Base-by-base conservation (phyloP, 441 rosid species). In the Hura crepitans region DNA sequence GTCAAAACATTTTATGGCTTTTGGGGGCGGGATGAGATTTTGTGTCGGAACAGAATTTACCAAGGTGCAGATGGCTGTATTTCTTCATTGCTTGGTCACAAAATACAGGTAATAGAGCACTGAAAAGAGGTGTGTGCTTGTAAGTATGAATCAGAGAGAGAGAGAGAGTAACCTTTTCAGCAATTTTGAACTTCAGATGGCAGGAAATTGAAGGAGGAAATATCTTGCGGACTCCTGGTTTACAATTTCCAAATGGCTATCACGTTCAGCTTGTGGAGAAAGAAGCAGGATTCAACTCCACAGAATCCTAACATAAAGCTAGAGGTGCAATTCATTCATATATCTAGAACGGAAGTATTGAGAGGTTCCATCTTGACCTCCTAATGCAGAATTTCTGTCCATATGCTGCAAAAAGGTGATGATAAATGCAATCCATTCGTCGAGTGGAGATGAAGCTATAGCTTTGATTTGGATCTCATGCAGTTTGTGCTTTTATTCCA, bases 1-100 rank as follows among this genome's bases (percentile, higher is more conserved):
- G 47, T 76, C 99, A 5, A 95, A 87, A 70, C 77, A 84, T 69
- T 95, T 95, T 88, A 95, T 95, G 99, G 99, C 97, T 45, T 95
- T 95, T 74, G 99, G 99, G 45, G 99, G 98, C 8, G 99, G 99
- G 67, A 84, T 90, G 97, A 88, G 97, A 79, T 89, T 95, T 73
- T 95, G 99, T 68, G 96, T 95, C 6, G 99, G 99, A 75, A 84
- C 99, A 15, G 97, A 92, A 68, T 95, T 95, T 78, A 85, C 99
- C 13, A 95, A 88, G 77, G 81, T 88, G 79, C 97, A 95, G 80
- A 90, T 92, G 97, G 99, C 97, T 17, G 89, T 86, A 57, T 92
- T 90, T 80, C 85, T 95, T 61, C 99, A 95, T 70, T 79, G 89
- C 85, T 72, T 92, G 50, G 93, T 92, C 50, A 89, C 95, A 56